Percentiles rank a stretch among this genome's conserved stretches.
Conservation (phyloP, 768 basidiomycete genomes). For the Mycena filopes region DNA sequence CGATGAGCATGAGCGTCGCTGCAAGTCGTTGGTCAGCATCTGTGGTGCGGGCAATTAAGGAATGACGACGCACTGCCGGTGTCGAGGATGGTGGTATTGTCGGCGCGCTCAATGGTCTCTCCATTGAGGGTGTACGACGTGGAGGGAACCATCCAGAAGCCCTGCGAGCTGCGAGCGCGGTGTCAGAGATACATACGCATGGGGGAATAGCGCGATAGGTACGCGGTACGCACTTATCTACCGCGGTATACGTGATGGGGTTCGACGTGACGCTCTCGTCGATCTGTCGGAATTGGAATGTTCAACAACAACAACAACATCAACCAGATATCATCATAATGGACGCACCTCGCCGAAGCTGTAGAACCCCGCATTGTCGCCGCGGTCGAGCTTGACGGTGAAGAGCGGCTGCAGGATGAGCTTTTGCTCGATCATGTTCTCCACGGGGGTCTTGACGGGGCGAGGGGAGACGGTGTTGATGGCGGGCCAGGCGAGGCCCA, state of each 20-base stretch:
- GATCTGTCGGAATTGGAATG: constrained; percentile 33
- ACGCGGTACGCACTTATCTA: constrained; percentile 17
- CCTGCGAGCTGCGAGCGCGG: constrained; percentile 41
- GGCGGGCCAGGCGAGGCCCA: constrained; percentile 50
- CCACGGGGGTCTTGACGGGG: constrained; percentile 48
- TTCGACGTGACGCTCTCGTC: constrained; percentile 39
- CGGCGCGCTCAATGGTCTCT: constrained; percentile 36
- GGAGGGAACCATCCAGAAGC: constrained; percentile 52
- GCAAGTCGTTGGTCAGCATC: not conserved
- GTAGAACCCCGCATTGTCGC: constrained; percentile 50
- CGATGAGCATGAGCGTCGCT: constrained; percentile 38
- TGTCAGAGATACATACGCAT: not conserved
- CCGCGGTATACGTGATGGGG: constrained; percentile 37
- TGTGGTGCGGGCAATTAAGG: no score
- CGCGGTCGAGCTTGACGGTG: constrained; percentile 50
- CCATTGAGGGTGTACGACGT: constrained; percentile 37
- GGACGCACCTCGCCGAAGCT: constrained; percentile 44
- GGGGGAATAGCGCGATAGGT: not conserved
- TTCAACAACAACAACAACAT: not conserved
- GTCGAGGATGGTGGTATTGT: constrained; percentile 48
- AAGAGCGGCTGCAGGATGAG: constrained; percentile 46
- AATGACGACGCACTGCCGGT: constrained; percentile 46
- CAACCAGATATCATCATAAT: not conserved
- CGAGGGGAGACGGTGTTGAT: constrained; percentile 51
- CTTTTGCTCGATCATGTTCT: constrained; percentile 50